Evolutionary conservation across 371 early-diverging fungal genomes (phyloP), one percentile per base, ranked within the genome.

Genomic region (Sporodiniella umbellata): DNA sequence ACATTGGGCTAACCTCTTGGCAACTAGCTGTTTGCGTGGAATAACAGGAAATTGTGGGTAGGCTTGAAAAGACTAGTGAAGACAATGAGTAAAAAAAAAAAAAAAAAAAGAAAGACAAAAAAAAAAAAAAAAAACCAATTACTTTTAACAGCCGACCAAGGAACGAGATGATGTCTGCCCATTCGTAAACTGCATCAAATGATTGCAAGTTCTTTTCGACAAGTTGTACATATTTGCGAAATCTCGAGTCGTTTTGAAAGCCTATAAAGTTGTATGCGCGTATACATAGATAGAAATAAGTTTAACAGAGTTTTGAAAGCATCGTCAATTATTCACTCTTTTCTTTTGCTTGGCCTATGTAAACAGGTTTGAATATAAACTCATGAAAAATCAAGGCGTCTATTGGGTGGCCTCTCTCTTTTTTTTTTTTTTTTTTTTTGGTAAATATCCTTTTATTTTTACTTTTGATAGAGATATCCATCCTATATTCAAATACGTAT

Each of bases 1-100:
- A 54, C 97, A 98, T 60, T 99, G 99, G 0, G 96, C 97, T 28
- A 99, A 75, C 18, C 99, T 86, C 76, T 98, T 98, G 42, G 93
- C 87, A 4, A 99, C 87, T 1, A 90, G 74, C 21, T 88, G 80
- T 59, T 93, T 93, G 33, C 85, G 81, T 21, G 99, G 98, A 37
- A 96, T 81, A 42, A 80, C 70, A 5, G 81, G 66, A 56, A 85
- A 91, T 58, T 87, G 83, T 18, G 87, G 78, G 62, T 90, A 87
- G 1, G 85, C 81, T 77, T 90, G 87, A 51, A 96, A 84, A 2
- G 89, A 80, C 90, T 88, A 57, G 21, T 25, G 1, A 42, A 8
- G 8, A 48, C n/a, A 18, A 10, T 10, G 17, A 5, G 4, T 23
- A 7, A 30, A 22, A 14, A 3, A 40, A 15, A 8, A 3, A 42